Conservation (phyloP, 2,329 filamentous ascomycete species). For the Aaosphaeria pasadenensis region DNA sequence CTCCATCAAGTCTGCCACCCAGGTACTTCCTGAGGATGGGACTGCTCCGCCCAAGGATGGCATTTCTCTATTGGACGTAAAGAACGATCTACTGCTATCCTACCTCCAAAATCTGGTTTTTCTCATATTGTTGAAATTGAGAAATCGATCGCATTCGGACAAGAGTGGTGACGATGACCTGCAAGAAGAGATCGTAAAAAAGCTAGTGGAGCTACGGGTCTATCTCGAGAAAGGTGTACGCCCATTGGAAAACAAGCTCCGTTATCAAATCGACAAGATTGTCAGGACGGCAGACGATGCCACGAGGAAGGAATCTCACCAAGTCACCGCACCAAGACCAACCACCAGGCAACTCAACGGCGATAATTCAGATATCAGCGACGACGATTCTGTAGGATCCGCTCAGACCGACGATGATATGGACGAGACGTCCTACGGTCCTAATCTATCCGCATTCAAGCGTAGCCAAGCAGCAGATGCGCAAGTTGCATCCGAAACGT, state of each 20-base stretch:
- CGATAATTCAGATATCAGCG: constrained; percentile 43
- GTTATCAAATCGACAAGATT: constrained; percentile 95
- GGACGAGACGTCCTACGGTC: constrained; percentile 61
- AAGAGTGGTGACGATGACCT: constrained; percentile 42
- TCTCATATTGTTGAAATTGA: constrained; percentile 76
- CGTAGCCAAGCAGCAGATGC: constrained; percentile 20
- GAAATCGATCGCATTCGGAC: constrained; percentile 45
- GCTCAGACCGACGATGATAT: constrained; percentile 38
- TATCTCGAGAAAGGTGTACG: constrained; percentile 91
- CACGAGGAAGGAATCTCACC: constrained; percentile 22
- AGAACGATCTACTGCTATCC: constrained; percentile 94
- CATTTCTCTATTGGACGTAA: constrained; percentile 90
- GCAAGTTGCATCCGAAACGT: constrained; percentile 26
- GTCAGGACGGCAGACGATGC: constrained; percentile 80
- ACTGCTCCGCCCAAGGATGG: constrained; percentile 76
- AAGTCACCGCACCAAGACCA: constrained; percentile 13
- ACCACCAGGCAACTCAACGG: constrained; percentile 16
- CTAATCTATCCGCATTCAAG: constrained; percentile 53
- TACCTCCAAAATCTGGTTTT: constrained; percentile 95
- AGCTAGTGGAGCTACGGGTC: constrained; percentile 85
- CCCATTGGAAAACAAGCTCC: constrained; percentile 83
- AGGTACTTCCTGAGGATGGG: constrained; percentile 53
- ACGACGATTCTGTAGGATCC: constrained; percentile 24
- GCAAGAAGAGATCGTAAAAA: constrained; percentile 70
- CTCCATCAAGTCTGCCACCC: constrained; percentile 61